Conservation (phyloP, 169 alveolate genomes). For the Cryptosporidium meleagridis region DNA sequence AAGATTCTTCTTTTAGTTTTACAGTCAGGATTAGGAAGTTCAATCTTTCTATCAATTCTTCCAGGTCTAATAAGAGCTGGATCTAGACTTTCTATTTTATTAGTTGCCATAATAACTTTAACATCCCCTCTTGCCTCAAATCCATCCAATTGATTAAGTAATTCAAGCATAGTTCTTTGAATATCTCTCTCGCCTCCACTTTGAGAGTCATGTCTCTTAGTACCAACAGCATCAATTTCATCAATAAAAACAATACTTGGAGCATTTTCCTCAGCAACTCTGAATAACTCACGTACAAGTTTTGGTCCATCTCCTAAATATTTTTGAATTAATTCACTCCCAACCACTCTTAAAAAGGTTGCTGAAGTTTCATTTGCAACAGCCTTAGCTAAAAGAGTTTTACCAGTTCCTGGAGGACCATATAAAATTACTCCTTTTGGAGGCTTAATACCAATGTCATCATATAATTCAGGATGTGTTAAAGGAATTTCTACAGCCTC, state of each 20-base stretch:
- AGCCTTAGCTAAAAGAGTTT: slow-evolving; percentile 94
- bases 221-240: slow-evolving; percentile 99
- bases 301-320: slow-evolving; percentile 99
- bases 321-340: slow-evolving; percentile 98
- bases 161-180: slow-evolving; percentile 99
- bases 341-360: slow-evolving; percentile 98
- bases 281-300: slow-evolving; percentile 98
- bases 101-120: slow-evolving; percentile 98
- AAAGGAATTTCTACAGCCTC: slow-evolving; percentile 97
- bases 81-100: slow-evolving; percentile 97
- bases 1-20: slow-evolving; percentile 96
- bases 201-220: slow-evolving; percentile 96
- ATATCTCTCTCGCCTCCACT: slow-evolving; percentile 99
- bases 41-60: slow-evolving; percentile 99
- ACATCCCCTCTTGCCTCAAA: slow-evolving; percentile 99
- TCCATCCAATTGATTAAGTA: slow-evolving; percentile 98
- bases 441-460: slow-evolving; percentile 98
- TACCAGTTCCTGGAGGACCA: slow-evolving; percentile 97
- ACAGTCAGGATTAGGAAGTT: slow-evolving; percentile 97
- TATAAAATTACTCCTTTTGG: slow-evolving; percentile 93
- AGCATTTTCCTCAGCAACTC: slow-evolving; percentile 99
- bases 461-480: slow-evolving; percentile 99
- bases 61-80: slow-evolving; percentile 99
- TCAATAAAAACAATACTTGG: slow-evolving; percentile 99
- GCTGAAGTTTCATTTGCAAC: slow-evolving; percentile 98